Conservation (phyloP, 2,329 filamentous ascomycete species). For the Xylaria sp. region DNA sequence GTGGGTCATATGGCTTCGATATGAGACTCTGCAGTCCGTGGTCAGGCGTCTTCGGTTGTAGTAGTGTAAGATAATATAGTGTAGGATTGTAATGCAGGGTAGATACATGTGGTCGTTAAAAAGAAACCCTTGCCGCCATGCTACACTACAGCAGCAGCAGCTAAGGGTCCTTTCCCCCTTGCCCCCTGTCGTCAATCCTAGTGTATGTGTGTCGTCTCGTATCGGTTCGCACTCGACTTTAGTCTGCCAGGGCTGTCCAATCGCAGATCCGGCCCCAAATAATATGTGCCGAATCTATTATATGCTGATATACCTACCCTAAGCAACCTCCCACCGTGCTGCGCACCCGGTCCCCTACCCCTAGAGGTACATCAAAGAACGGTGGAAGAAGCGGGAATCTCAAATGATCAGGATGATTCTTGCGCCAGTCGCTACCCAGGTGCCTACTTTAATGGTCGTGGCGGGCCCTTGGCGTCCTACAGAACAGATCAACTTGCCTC, state of each 20-base stretch:
- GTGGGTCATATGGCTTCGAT: constrained; percentile 5
- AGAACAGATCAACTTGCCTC: constrained; percentile 10
- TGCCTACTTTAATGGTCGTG: not conserved
- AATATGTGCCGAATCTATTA: constrained; percentile 7
- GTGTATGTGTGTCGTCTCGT: constrained; percentile 14
- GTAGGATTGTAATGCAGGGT: not conserved
- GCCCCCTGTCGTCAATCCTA: constrained; percentile 12
- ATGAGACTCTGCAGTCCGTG: not conserved
- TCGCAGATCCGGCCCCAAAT: constrained; percentile 2
- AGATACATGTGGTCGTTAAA: not conserved
- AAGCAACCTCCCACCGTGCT: constrained; percentile 7
- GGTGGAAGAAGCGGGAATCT: constrained; percentile 3
- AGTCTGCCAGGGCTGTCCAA: constrained; percentile 19
- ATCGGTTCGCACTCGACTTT: constrained; percentile 22
- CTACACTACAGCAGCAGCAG: constrained; percentile 4
- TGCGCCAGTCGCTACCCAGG: not conserved
- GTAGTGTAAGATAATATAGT: not conserved
- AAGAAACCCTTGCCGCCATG: constrained; percentile 5
- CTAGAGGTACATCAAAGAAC: not conserved
- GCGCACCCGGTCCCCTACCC: constrained; percentile 1
- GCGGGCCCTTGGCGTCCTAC: constrained; percentile 9
- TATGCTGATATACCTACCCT: constrained; percentile 9
- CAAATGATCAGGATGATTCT: not conserved
- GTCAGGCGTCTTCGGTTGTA: constrained; percentile 5
- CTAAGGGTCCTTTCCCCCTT: constrained; percentile 9